phyloP scores from a whole-genome alignment of 2,329 filamentous ascomycete species.

The Aspergillus fructus region DNA sequence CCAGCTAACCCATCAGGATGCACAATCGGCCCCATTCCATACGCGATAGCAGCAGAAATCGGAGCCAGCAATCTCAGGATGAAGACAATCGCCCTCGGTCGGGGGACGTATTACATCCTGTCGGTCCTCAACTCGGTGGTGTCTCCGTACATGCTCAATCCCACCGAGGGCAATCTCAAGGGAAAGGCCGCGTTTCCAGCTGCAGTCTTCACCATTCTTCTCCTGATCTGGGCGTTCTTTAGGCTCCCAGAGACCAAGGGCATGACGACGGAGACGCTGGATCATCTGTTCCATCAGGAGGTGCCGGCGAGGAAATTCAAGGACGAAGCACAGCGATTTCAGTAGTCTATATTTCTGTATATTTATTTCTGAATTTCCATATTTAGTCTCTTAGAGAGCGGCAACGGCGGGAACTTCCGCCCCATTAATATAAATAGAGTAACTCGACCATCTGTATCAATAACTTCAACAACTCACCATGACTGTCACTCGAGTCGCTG shows the following conservation, averaged over 20 bases:
- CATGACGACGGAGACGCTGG: conserved; percentile 30
- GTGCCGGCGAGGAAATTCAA: conserved; percentile 25
- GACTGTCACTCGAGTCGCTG: conserved; percentile 11
- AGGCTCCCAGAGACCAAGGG: conserved; percentile 32
- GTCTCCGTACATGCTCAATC: conserved; percentile 38
- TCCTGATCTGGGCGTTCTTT: conserved; percentile 22
- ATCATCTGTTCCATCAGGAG: conserved; percentile 29
- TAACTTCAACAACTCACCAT: neutral
- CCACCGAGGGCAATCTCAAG: conserved; percentile 26
- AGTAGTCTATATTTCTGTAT: neutral
- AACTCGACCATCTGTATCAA: no score
- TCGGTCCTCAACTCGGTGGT: conserved; percentile 28
- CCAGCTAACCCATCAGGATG: conserved; percentile 16
- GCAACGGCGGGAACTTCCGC: no score
- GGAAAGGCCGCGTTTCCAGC: conserved; percentile 32
- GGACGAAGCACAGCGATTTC: neutral
- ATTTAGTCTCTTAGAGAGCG: no score
- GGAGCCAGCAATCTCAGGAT: neutral
- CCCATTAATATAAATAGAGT: no score
- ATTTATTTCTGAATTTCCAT: no score
- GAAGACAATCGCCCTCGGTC: conserved; percentile 1
- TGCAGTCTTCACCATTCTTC: neutral
- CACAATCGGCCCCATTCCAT: conserved; percentile 54
- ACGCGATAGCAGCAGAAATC: conserved; percentile 37
- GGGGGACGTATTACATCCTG: neutral